Evolutionary conservation across 2,329 filamentous ascomycete genomes (phyloP), one percentile per base, ranked within the genome.

Genomic region (Penicillium janthinellum): DNA sequence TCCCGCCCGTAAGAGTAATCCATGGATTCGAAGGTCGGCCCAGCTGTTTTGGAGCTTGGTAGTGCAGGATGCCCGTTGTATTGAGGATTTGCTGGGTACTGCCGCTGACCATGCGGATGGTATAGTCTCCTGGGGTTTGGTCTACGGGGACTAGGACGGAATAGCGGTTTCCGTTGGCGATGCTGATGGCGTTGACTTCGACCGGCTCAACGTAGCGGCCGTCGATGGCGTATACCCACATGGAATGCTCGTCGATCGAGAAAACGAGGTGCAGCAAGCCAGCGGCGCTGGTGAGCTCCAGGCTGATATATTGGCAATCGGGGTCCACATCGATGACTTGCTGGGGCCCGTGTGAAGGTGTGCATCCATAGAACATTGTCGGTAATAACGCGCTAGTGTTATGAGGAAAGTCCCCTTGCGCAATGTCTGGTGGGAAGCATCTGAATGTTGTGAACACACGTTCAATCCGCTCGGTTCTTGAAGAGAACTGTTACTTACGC

Each of bases 61-160:
- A 82, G 0, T 77, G 75, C 41, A 89, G 71, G 8, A 79, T 74
- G 0, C 82, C 85, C 17, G 80, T 78, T 1, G 82, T 85, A 14
- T 79, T 78, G 34, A 88, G 77, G 56, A 87, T 78, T 67, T 89
- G 87, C 11, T 82, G 79, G 2, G 78, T 71, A 34, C 75, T 77
- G 14, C 75, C 73, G 15, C 82, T 80, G 28, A 82, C 80, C 42
- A 83, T 75, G 2, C 86, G 84, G 35, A 88, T 81, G 6, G 80
- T 81, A 69, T 84, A 88, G 58, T 82, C 73, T 0, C 82, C 82
- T 0, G 77, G 64, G 1, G 67, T 68, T 42, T 79, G 77, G 44
- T 80, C 71, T 4, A 85, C 73, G 59, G 78, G 76, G 3, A 81
- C 67, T 2, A 82, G 59, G 10, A 78, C 74, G 0, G 78, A 78